phyloP scores from a whole-genome alignment of 2,329 filamentous ascomycete genomes.

The Diaporthe australafricana region DNA sequence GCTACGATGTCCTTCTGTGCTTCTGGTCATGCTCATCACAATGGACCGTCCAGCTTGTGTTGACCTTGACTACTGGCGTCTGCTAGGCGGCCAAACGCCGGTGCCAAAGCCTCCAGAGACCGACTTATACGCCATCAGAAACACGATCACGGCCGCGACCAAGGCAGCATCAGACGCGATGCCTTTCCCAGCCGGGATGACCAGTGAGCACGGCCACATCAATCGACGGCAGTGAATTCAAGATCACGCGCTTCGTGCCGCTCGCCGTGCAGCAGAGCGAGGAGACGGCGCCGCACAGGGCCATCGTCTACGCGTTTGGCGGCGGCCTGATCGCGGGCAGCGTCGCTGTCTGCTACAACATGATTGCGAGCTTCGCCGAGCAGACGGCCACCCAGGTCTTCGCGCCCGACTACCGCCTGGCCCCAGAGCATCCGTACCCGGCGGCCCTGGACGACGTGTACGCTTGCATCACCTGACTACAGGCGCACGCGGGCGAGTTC shows the following conservation, averaged over 20 bases:
- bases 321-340: constrained; percentile 44
- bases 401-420: constrained; percentile 60
- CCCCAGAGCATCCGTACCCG: constrained; percentile 61
- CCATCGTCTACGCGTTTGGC: constrained; percentile 42
- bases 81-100: constrained; percentile 6
- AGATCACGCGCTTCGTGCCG: constrained; percentile 37
- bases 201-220: neutral
- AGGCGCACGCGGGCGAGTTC: constrained; percentile 41
- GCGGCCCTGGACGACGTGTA: constrained; percentile 54
- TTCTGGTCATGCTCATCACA: no score
- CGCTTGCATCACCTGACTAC: constrained; percentile 48
- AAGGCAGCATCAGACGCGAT: constrained; percentile 10
- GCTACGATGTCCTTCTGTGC: neutral
- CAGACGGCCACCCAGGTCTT: constrained; percentile 40
- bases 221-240: constrained; percentile 32
- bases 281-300: constrained; percentile 27
- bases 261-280: constrained; percentile 35
- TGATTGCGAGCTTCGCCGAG: constrained; percentile 38
- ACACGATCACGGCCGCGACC: neutral
- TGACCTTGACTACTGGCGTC: constrained; percentile 17
- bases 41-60: constrained; percentile 17
- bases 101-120: neutral
- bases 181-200: neutral
- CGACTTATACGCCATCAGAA: constrained; percentile 12
- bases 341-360: constrained; percentile 35